Evolutionary conservation across 139 green algal genomes (phyloP).

Genomic region (Tetraselmis chui): DNA sequence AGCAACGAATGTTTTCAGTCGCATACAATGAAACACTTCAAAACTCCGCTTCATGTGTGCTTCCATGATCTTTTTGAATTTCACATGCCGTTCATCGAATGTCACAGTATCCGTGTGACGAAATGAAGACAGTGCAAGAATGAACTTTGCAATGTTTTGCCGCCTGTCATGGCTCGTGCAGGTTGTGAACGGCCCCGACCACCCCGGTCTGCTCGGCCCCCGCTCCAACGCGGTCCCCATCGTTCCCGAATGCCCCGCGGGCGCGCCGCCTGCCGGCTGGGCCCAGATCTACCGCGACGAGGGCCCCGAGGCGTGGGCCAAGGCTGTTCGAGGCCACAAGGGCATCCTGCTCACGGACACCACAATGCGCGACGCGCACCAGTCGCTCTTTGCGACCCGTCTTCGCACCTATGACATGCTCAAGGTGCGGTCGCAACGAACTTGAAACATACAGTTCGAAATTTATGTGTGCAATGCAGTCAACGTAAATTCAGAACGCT

Average conservation of each 20-base stretch:
- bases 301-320: slow-evolving; percentile 78
- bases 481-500: too few relatives aligned
- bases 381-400: slow-evolving; percentile 80
- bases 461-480: too few relatives aligned
- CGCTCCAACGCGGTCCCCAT: slow-evolving; percentile 29
- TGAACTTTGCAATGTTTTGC: too few relatives aligned
- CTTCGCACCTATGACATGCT: slow-evolving; percentile 86
- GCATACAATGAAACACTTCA: too few relatives aligned
- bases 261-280: slow-evolving; percentile 56
- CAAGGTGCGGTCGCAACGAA: too few relatives aligned
- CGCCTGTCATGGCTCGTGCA: slow-evolving; percentile 10
- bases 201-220: slow-evolving; percentile 69
- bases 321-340: slow-evolving; percentile 73
- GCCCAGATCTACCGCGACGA: slow-evolving; percentile 56
- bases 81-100: too few relatives aligned
- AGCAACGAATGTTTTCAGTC: too few relatives aligned
- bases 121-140: too few relatives aligned
- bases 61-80: too few relatives aligned
- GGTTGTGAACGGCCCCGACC: slow-evolving; percentile 77
- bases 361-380: slow-evolving; percentile 86
- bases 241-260: slow-evolving; percentile 28
- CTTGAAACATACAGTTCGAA: too few relatives aligned
- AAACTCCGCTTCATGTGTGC: too few relatives aligned
- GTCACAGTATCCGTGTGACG: too few relatives aligned
- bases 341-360: slow-evolving; percentile 89